Evolutionary conservation across 345 rosid genomes (phyloP).

Genomic region (Dimocarpus longan): DNA sequence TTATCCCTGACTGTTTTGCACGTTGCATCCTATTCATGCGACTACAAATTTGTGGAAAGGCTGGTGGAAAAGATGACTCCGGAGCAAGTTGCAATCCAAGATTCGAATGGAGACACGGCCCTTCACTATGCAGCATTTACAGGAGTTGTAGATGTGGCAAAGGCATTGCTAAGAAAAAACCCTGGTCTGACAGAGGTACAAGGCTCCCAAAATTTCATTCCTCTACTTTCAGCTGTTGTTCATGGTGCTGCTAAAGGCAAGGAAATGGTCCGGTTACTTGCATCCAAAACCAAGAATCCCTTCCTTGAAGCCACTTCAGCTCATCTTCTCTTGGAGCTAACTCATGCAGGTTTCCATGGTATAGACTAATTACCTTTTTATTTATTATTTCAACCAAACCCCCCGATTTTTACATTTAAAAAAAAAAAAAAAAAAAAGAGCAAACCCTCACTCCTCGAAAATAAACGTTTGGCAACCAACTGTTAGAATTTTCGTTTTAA

Average conservation of each 20-base stretch:
- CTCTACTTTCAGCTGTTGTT: conserved; percentile 9
- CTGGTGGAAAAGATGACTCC: conserved; percentile 1
- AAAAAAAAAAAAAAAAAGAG: too few species aligned
- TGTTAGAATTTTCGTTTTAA: too few species aligned
- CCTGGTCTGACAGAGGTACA: neutral
- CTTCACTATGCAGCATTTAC: conserved; percentile 24
- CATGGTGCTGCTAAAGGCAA: neutral
- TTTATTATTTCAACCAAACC: too few species aligned
- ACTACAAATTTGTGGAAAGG: neutral
- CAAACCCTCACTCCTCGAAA: too few species aligned
- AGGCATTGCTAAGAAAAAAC: conserved; percentile 6
- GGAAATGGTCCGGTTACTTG: conserved; percentile 10
- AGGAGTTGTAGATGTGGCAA: conserved; percentile 10
- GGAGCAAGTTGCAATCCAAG: neutral
- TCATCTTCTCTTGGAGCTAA: neutral
- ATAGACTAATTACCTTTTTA: neutral
- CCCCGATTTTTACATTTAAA: too few species aligned
- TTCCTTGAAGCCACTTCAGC: neutral
- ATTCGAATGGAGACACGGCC: neutral
- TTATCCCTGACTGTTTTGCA: conserved; percentile 7
- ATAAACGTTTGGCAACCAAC: too few species aligned
- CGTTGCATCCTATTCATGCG: neutral
- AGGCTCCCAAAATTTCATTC: neutral
- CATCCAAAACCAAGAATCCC: neutral
- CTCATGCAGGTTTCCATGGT: conserved; percentile 3